Conservation (phyloP, 768 basidiomycete species). For the Tricholoma flavovirens region DNA sequence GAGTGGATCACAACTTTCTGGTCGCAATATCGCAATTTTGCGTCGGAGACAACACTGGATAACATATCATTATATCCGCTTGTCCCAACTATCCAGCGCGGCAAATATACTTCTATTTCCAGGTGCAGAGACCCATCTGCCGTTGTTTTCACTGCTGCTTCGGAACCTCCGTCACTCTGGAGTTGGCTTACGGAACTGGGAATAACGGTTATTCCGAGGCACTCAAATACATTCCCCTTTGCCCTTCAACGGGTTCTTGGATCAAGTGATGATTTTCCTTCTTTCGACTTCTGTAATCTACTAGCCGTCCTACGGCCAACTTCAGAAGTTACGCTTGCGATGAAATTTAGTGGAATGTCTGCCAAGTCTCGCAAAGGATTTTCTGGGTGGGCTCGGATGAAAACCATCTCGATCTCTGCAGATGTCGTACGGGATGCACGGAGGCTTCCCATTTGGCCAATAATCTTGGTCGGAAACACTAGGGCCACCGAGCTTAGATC, state of each 20-base stretch:
- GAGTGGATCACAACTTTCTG: slow-evolving; percentile 29
- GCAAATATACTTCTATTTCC: slow-evolving; percentile 24
- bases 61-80: slow-evolving; percentile 26
- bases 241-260: slow-evolving; percentile 6
- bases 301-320: not conserved
- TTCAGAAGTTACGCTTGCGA: not conserved
- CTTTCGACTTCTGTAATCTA: not conserved
- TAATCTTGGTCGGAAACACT: not conserved
- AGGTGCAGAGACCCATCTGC: slow-evolving; percentile 18
- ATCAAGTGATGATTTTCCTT: not conserved
- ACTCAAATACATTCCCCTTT: slow-evolving; percentile 8
- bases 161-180: slow-evolving; percentile 11
- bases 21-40: slow-evolving; percentile 13
- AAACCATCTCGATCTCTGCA: not conserved
- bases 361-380: not conserved
- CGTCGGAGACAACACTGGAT: not conserved
- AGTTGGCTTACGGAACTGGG: slow-evolving; percentile 15
- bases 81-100: slow-evolving; percentile 21
- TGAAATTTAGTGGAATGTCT: not conserved
- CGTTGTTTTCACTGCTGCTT: slow-evolving; percentile 15
- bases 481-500: not conserved
- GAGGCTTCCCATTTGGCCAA: not conserved
- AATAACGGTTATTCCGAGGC: slow-evolving; percentile 15
- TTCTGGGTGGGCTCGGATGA: not conserved
- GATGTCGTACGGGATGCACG: not conserved